Evolutionary conservation across 2,329 filamentous ascomycete species (phyloP), one percentile per base, ranked within the genome.

Genomic region (Aspergillus proliferans): DNA sequence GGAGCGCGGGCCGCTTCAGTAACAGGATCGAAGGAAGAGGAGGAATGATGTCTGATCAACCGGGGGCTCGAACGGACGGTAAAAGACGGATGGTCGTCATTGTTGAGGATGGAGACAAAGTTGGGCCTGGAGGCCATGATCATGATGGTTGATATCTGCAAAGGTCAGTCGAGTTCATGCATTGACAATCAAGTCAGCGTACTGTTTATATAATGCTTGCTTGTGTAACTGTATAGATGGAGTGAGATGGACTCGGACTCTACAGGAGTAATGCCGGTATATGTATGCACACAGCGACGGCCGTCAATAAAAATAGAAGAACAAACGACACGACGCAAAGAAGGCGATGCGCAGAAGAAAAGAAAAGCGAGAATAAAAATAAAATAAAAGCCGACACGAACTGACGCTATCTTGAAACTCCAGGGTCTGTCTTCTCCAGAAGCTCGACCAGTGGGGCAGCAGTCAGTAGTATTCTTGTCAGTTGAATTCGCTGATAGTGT

Each of bases 11-110:
- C 47, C 15, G 54, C 47, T 53, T 65, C 63, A 4, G 57, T 56
- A 14, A 63, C 57, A 6, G 59, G 52, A 42, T 64, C 58, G 26
- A 61, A 60, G 36, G 58, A 52, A 34, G 61, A 53, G 24, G 54
- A 53, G 22, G 62, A 58, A 38, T 55, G 58, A 10, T 55, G 56
- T 45, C 52, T 55, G 19, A 50, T 54, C 15, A 58, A 46, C 50
- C 55, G 52, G 8, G 59, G 56, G 18, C 15, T 19, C 26, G 67
- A 68, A 44, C 69, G 68, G 46, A 74, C 67, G 33, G 68, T 67
- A 58, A 74, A 74, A 22, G 72, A 71, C 41, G 71, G 72, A 50
- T 71, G 68, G 53, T 74, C 71, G 61, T 74, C 71, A 59, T 74
- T 72, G 61, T 74, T 74, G 51, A 74, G 54, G 54, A 74, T 74